Base-by-base conservation (phyloP, 805 yeast genomes). In the Suhomyces pyralidae region DNA sequence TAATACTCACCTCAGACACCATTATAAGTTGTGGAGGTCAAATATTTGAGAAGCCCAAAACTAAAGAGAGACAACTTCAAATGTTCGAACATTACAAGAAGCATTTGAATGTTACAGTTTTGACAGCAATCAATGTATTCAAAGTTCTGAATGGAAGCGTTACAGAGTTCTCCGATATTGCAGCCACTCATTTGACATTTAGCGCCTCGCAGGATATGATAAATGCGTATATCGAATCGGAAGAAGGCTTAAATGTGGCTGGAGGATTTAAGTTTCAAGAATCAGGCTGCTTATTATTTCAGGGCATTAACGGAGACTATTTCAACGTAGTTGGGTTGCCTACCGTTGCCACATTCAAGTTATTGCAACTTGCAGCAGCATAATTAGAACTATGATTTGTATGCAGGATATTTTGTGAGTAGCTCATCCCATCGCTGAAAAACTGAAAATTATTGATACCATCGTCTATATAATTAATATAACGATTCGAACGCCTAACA, bases 211-310 rank as follows among this genome's bases (percentile, higher is more conserved):
- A 82, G 57, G 81, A 75, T n/a, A 73, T 85, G 40, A 61, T 93
- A 3, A 62, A 78, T 24, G 71, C 76, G 14, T 93, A 93, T 66
- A 86, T 88, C 9, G 77, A 77, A 2, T 71, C 84, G 2, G 85
- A 79, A 20, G 97, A 93, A 65, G 98, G 94, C 1, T 51, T 76
- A 7, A 79, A 79, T 46, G 97, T 89, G 1, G 97, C 98, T 2
- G 99, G 97, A 5, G 99, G 99, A 0, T 92, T 89, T 71, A 84
- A 84, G 60, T 84, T 87, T 54, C 98, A 93, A 68, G 88, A 85
- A 0, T 64, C 66, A 8, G 94, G 96, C 1, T 83, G 87, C 1
- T 62, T 85, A 36, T 69, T 93, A 56, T 81, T 94, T 57, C 68
- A 75, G 19, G 68, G 70, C 14, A 79, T 91, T 10, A 76, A 77